Evolutionary conservation across 345 rosid genomes (phyloP), one percentile per base, ranked within the genome.

Genomic region (Limnanthes douglasii): DNA sequence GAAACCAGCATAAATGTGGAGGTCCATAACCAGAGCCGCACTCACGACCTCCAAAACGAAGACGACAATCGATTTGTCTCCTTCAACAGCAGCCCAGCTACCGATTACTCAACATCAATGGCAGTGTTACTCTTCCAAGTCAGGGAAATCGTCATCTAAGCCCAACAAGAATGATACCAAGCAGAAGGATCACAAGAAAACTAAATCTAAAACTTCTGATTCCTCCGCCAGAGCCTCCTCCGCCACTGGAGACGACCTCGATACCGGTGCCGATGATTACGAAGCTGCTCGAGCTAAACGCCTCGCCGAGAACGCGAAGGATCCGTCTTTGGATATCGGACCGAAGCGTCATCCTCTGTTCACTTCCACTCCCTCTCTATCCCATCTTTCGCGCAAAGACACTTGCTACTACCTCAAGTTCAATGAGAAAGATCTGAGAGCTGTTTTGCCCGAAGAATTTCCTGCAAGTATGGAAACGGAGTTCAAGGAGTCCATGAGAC

Each of bases 401-500:
- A 28, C 66, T 16, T 60, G 77, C 57, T 50, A 70, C 55, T 90
- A 77, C 75, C 66, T 84, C 75, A 84, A 68, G 40, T 68, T 90
- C 72, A 70, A 69, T 40, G 67, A 59, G 60, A 49, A 62, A 17
- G 70, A 63, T 25, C 5, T 90, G 67, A 62, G 66, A 20, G 63
- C 45, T 36, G 68, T 56, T 10, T 35, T 84, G 28, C 92, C 88
- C 2, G 98, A 90, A 46, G 98, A 94, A 5, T 56, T 90, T 48
- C 73, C 80, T n/a, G 35, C 29, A 30, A 95, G 94, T 14, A 70
- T 80, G 71, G 63, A 50, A 41, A 39, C 54, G 45, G 98, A 90
- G 61, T 90, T 90, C 42, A 70, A 65, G 23, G 96, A 80, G 23
- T 80, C 98, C 12, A 56, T 72, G 92, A 54, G 86, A 43, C 66